Conservation (phyloP, 257 asterid genomes). For the Fraxinus excelsior region DNA sequence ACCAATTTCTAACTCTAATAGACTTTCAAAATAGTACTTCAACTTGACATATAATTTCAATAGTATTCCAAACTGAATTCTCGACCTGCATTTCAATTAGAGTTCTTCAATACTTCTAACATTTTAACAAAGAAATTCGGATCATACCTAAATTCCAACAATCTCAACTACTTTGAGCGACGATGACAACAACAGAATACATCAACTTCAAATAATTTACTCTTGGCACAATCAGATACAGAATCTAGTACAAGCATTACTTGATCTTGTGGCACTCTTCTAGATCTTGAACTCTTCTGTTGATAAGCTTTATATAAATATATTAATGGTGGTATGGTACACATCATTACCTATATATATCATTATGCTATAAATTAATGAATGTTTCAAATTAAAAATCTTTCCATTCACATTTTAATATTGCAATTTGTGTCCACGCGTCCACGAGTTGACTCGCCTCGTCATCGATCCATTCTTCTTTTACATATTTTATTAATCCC, state of each 20-base stretch:
- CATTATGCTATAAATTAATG: slow-evolving; percentile 36
- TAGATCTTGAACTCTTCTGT: slow-evolving; percentile 28
- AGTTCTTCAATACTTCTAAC: too few species aligned
- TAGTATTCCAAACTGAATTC: too few species aligned
- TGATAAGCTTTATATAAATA: slow-evolving; percentile 24
- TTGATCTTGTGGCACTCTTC: slow-evolving; percentile 28
- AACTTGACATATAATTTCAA: too few species aligned
- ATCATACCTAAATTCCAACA: too few species aligned
- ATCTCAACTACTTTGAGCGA: too few species aligned
- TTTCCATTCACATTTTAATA: slow-evolving; percentile 30
- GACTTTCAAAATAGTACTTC: too few species aligned
- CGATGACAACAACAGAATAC: not conserved
- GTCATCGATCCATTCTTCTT: slow-evolving; percentile 22
- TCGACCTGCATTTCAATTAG: too few species aligned
- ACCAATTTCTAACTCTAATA: too few species aligned
- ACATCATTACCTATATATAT: slow-evolving; percentile 71
- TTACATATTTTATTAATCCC: slow-evolving; percentile 35
- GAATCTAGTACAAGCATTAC: slow-evolving; percentile 20
- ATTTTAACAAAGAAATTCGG: too few species aligned
- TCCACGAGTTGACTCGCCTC: slow-evolving; percentile 42
- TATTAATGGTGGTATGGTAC: slow-evolving; percentile 39
- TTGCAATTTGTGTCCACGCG: slow-evolving; percentile 44
- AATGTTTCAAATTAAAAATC: slow-evolving; percentile 25
- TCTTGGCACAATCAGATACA: slow-evolving; percentile 17
- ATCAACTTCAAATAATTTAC: not conserved